phyloP scores from a whole-genome alignment of 2,329 filamentous ascomycete genomes.

The Claviceps humidiphila region DNA sequence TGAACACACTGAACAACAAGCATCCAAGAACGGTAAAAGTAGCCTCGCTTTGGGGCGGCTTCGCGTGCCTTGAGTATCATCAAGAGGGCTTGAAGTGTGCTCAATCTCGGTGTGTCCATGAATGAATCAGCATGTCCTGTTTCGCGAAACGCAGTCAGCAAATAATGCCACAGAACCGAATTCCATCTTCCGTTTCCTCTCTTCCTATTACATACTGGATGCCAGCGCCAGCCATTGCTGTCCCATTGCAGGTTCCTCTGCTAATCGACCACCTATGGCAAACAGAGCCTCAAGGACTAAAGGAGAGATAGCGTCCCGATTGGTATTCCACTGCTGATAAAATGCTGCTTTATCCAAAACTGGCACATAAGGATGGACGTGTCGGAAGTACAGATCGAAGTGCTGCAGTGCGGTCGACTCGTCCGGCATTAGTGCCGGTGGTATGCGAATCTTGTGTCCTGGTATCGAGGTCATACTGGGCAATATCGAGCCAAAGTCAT shows the following conservation, averaged over 20 bases:
- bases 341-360: conserved; percentile 73
- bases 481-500: conserved; percentile 58
- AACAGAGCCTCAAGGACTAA: conserved; percentile 83
- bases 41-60: conserved; percentile 81
- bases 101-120: conserved; percentile 80
- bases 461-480: conserved; percentile 55
- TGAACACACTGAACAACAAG: conserved; percentile 81
- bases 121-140: conserved; percentile 82
- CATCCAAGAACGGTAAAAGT: conserved; percentile 97
- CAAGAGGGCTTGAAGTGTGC: conserved; percentile 80
- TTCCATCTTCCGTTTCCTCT: background rate
- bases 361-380: conserved; percentile 87
- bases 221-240: conserved; percentile 89
- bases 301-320: conserved; percentile 75
- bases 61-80: conserved; percentile 85
- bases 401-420: conserved; percentile 72
- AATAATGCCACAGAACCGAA: background rate
- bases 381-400: conserved; percentile 79
- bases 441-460: conserved; percentile 73
- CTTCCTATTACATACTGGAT: conserved; percentile 44
- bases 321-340: conserved; percentile 79
- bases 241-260: conserved; percentile 71
- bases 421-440: conserved; percentile 82
- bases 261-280: conserved; percentile 71
- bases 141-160: background rate